Evolutionary conservation across 202 grass and related monocot genomes (phyloP), one percentile per base, ranked within the genome.

Genomic region (Setaria viridis): DNA sequence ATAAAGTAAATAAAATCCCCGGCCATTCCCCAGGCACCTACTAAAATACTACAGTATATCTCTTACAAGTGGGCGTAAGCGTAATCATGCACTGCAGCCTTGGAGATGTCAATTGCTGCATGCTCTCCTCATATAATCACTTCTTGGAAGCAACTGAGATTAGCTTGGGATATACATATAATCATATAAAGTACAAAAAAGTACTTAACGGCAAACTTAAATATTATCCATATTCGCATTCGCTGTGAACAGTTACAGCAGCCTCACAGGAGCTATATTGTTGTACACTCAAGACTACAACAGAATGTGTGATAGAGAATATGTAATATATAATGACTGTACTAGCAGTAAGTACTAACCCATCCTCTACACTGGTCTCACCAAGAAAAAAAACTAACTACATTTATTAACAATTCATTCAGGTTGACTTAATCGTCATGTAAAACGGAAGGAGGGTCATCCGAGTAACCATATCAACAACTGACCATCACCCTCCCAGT

Each of bases 351-450:
- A 53, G 80, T 41, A 41, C 39, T 41, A 55, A 33, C 81, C 51
- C 63, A 47, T 62, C 70, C 47, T 70, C 62, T 76, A 83, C 54
- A 53, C 42, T 32, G 63, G 12, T 58, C 11, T 42, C 76, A 85
- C 46, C 54, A 76, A 79, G 42, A 49, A n/a, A 51, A 45, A 51
- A 29, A 11, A 65, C 43, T 7, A 84, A 20, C 77, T 67, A 82
- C 77, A 91, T 67, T 83, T 88, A 91, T 88, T 41, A 5, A 91
- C 89, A 85, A 50, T 85, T 87, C 25, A 87, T 34, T 25, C 25
- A 25, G 15, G 37, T 30, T 55, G 45, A 32, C 15, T 55, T 76
- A 17, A 78, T 60, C 14, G 69, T 77, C 5, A 41, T n/a, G 41
- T 34, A 55, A 74, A 85, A 82, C 9, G 25, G 62, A 49, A 33